Evolutionary conservation across 495 filamentous ascomycete genomes (phyloP).

Genomic region (Staphylotrichum tortipilum): DNA sequence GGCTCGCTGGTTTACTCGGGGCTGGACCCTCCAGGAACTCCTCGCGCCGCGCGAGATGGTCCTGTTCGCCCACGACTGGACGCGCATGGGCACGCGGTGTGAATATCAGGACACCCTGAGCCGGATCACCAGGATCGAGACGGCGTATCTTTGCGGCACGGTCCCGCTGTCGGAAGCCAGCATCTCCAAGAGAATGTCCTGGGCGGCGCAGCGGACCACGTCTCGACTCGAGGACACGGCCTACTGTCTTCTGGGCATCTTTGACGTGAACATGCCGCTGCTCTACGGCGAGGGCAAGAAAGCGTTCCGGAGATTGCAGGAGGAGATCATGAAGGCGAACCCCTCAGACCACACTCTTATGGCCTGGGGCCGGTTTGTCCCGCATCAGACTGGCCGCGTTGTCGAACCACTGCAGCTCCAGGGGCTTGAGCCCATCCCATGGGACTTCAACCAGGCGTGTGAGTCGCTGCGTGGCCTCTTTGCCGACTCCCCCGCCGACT

Average conservation of each 20-base stretch:
- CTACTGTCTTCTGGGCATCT: not conserved
- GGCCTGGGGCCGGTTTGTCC: too few species aligned
- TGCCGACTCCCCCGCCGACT: too few species aligned
- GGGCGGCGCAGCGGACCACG: not conserved
- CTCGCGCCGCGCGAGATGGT: not conserved
- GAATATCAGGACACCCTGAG: not conserved
- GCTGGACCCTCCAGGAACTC: not conserved
- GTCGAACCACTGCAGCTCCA: too few species aligned
- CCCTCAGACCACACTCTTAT: too few species aligned
- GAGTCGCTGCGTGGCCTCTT: too few species aligned
- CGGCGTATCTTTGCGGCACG: not conserved
- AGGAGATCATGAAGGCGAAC: slow-evolving; percentile 1
- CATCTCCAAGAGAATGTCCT: too few species aligned
- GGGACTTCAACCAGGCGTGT: too few species aligned
- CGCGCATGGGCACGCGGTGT: not conserved
- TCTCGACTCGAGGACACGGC: not conserved
- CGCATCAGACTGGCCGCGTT: too few species aligned
- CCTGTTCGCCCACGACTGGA: not conserved
- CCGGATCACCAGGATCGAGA: not conserved
- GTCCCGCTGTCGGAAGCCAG: too few species aligned
- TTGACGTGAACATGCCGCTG: not conserved
- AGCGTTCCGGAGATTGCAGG: not conserved
- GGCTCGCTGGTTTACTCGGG: not conserved
- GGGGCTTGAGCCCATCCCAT: too few species aligned
- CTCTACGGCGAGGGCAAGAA: not conserved